Evolutionary conservation across 352 stramenopile species (phyloP).

Genomic region (Pythium brachiatum): DNA sequence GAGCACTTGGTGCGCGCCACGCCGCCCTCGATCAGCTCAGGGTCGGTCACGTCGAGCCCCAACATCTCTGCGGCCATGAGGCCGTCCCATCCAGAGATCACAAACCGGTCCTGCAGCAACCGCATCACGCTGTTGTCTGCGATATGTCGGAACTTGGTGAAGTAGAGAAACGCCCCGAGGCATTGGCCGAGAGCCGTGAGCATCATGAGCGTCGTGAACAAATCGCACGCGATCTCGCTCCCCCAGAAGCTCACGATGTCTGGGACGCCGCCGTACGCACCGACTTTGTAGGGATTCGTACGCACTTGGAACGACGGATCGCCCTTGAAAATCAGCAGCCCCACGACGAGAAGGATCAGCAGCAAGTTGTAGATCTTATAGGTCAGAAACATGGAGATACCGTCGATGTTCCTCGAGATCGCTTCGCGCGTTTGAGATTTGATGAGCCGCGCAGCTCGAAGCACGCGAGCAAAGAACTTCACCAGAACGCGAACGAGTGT

Average conservation of each 20-base stretch:
- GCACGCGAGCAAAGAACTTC: slow-evolving; percentile 30
- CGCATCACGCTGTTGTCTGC: slow-evolving; percentile 47
- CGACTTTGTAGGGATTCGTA: slow-evolving; percentile 22
- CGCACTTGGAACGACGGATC: slow-evolving; percentile 47
- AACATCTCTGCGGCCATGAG: slow-evolving; percentile 36
- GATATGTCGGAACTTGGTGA: slow-evolving; percentile 36
- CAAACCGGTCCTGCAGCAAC: slow-evolving; percentile 45
- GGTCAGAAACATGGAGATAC: slow-evolving; percentile 40
- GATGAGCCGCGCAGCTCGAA: slow-evolving; percentile 40
- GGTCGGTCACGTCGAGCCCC: slow-evolving; percentile 43
- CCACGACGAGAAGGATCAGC: slow-evolving; percentile 39
- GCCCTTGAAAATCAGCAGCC: slow-evolving; percentile 36
- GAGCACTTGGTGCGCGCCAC: slow-evolving; percentile 32
- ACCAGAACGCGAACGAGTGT: slow-evolving; percentile 31
- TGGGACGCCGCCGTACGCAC: slow-evolving; percentile 38
- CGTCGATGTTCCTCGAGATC: slow-evolving; percentile 53
- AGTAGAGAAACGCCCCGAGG: slow-evolving; percentile 28
- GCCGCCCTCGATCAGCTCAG: slow-evolving; percentile 21
- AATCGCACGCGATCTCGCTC: slow-evolving; percentile 54
- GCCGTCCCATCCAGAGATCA: slow-evolving; percentile 54
- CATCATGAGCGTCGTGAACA: slow-evolving; percentile 35
- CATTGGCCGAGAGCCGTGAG: slow-evolving; percentile 29
- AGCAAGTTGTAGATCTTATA: slow-evolving; percentile 58
- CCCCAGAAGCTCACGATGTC: slow-evolving; percentile 45
- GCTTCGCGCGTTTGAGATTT: slow-evolving; percentile 27